phyloP scores from a whole-genome alignment of 2,329 filamentous ascomycete species.

The Graphilbum sp. region DNA sequence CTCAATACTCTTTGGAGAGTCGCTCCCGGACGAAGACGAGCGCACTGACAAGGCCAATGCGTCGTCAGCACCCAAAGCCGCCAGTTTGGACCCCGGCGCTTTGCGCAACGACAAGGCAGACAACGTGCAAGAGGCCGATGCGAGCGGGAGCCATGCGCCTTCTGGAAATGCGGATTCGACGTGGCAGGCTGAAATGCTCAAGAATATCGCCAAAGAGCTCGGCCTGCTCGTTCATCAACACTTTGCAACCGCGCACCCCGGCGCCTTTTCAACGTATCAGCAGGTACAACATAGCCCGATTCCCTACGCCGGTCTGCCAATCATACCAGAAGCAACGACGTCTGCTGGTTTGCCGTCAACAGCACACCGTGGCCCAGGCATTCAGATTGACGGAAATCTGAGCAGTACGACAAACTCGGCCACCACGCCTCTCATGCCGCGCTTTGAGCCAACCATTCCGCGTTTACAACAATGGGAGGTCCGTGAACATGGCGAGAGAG shows the following conservation, averaged over 20 bases:
- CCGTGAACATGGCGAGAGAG: too few species aligned
- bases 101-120: background rate
- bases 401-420: too few species aligned
- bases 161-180: conserved; percentile 16
- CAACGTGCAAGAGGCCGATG: conserved; percentile 8
- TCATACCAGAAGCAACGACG: conserved; percentile 25
- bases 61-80: conserved; percentile 30
- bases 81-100: conserved; percentile 1
- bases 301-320: conserved; percentile 64
- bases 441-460: conserved; percentile 32
- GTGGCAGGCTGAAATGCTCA: conserved; percentile 67
- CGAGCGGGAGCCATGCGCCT: conserved; percentile 13
- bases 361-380: conserved; percentile 2
- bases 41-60: conserved; percentile 16
- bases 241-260: conserved; percentile 57
- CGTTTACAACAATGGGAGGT: too few species aligned
- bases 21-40: conserved; percentile 35
- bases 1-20: conserved; percentile 74
- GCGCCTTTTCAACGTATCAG: conserved; percentile 72
- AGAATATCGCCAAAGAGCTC: conserved; percentile 74
- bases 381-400: too few species aligned
- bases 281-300: conserved; percentile 46
- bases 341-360: conserved; percentile 1
- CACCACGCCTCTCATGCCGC: conserved; percentile 23
- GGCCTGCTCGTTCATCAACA: conserved; percentile 70